These are phyloP conservation scores for Aspergillus nanangensis DNA, from an alignment of 495 filamentous ascomycete genomes.

Conservation along the genomic window DNA sequence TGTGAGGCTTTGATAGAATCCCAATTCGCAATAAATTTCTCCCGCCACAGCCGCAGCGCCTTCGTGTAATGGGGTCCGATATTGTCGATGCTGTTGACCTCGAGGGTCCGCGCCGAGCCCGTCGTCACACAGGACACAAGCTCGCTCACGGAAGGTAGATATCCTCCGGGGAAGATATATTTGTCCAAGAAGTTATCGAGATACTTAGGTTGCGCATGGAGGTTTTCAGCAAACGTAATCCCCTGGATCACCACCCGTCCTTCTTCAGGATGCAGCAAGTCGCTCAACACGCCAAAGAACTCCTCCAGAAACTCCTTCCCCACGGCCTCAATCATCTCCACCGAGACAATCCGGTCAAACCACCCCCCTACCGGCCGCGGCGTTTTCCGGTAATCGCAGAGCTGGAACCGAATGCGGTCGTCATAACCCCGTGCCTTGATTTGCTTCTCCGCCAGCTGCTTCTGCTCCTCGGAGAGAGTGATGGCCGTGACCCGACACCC, in stretches of 20 bases:
- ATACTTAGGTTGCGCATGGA: slow-evolving; percentile 16
- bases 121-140: slow-evolving; percentile 49
- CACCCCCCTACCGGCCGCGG: slow-evolving; percentile 35
- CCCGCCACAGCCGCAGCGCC: slow-evolving; percentile 3
- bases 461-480: slow-evolving; percentile 58
- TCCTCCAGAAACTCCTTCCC: slow-evolving; percentile 55
- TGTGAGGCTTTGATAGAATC: not conserved
- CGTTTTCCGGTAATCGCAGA: slow-evolving; percentile 60
- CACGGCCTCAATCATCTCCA: slow-evolving; percentile 60
- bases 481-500: slow-evolving; percentile 61
- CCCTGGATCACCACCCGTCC: slow-evolving; percentile 66
- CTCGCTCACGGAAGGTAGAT: slow-evolving; percentile 60
- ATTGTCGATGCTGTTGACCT: not conserved
- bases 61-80: slow-evolving; percentile 1
- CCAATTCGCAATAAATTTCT: slow-evolving; percentile 2
- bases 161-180: slow-evolving; percentile 70
- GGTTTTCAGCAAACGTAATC: slow-evolving; percentile 69
- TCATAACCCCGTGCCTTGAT: slow-evolving; percentile 48
- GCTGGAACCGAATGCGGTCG: slow-evolving; percentile 49
- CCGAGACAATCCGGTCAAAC: slow-evolving; percentile 63
- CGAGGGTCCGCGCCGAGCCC: not conserved
- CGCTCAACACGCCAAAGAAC: slow-evolving; percentile 56
- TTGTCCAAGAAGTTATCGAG: slow-evolving; percentile 59
- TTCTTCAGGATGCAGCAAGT: slow-evolving; percentile 51
- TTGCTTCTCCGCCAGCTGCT: slow-evolving; percentile 50